phyloP scores from a whole-genome alignment of 805 yeast species.

The Myxozyma neotropica region DNA sequence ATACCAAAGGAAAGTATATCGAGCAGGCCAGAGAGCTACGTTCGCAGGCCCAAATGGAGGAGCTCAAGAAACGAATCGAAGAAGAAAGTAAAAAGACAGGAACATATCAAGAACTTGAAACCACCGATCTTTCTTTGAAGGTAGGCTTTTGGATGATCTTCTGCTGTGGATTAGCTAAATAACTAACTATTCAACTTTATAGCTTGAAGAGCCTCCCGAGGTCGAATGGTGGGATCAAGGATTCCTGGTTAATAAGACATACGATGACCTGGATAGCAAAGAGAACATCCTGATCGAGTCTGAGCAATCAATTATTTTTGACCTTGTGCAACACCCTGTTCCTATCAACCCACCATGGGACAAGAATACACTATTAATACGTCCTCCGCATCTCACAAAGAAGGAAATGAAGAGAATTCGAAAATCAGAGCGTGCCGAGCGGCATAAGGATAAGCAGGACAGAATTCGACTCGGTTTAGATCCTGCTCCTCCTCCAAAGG shows the following conservation, averaged over 20 bases:
- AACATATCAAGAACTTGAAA: constrained; percentile 52
- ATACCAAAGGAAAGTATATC: constrained; percentile 65
- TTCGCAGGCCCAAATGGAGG: constrained; percentile 43
- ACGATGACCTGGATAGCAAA: constrained; percentile 35
- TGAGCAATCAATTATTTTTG: constrained; percentile 56
- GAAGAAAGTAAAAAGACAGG: constrained; percentile 46
- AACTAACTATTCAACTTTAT: not conserved
- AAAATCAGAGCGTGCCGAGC: constrained; percentile 64
- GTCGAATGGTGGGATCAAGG: constrained; percentile 91
- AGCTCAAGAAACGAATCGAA: constrained; percentile 43
- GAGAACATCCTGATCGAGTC: constrained; percentile 38
- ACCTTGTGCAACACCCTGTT: constrained; percentile 82
- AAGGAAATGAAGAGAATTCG: constrained; percentile 74
- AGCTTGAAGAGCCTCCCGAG: constrained; percentile 54
- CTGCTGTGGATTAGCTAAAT: not conserved
- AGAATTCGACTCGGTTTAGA: constrained; percentile 77
- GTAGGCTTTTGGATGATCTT: constrained; percentile 24
- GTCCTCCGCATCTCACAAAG: constrained; percentile 67
- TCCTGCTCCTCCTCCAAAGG: constrained; percentile 88
- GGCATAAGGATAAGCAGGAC: constrained; percentile 72
- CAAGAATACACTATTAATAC: constrained; percentile 45
- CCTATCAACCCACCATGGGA: constrained; percentile 65
- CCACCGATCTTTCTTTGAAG: constrained; percentile 61
- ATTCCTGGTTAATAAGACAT: constrained; percentile 49
- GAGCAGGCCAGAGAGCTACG: constrained; percentile 57